Evolutionary conservation across 2,329 filamentous ascomycete genomes (phyloP), one percentile per base, ranked within the genome.

Genomic region (Alternaria tenuissima): DNA sequence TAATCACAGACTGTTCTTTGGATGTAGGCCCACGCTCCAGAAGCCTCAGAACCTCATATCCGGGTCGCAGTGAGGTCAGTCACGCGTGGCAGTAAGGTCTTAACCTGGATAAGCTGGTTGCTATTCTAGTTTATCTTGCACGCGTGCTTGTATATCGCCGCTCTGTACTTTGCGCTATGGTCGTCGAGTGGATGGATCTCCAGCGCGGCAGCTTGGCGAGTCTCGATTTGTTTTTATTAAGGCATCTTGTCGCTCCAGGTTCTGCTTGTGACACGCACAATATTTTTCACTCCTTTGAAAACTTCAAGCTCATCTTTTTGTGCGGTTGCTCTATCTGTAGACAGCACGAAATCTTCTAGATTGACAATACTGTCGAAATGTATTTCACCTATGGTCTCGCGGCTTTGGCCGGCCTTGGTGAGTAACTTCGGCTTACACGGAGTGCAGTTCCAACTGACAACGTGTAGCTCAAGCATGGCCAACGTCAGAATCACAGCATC

Each of bases 141-240:
- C 67, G 42, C 55, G 54, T 48, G 47, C 64, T 65, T 69, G 68
- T 67, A 65, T 70, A 71, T 74, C 68, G 64, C 61, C 47, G 62
- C 48, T 60, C 61, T 20, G 55, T 64, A 59, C 63, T 62, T 56
- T 67, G 52, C 2, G 61, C 59, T 58, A 58, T 53, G 55, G 63
- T 70, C 65, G 65, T 59, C 64, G 71, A 65, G 64, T 61, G 64
- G 60, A 55, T 49, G 67, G 62, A 67, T 65, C 22, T 24, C 8
- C 22, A 24, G 38, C 68, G 66, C 64, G 57, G 64, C 52, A 68
- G 63, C 72, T 74, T 76, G 70, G 71, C 73, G 49, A 51, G 36
- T 24, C 53, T 61, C 49, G 39, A 55, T 42, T 20, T 55, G 66
- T 61, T 66, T 22, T 56, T 70, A 73, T 71, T 68, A 70, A 63